Evolutionary conservation across 1,284 basidiomycete species (phyloP), one percentile per base, ranked within the genome.

Genomic region (Papiliotrema terrestris): DNA sequence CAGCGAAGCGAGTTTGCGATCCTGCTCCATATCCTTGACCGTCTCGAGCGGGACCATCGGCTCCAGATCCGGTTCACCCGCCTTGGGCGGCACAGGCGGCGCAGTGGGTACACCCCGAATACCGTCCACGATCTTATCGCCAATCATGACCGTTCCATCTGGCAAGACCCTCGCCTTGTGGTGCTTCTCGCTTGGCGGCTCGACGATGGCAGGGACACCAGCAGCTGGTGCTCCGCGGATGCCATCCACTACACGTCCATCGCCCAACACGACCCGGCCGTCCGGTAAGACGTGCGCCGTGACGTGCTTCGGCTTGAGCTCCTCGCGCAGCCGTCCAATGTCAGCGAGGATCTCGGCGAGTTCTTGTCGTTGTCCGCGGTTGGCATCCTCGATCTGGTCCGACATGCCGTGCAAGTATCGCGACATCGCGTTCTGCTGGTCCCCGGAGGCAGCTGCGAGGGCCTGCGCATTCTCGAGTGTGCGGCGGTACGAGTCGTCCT

Each of bases 381-480:
- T 58, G 39, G 66, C 67, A 37, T 68, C 61, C 37, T 66, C 66
- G 55, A 77, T 68, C 37, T 73, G 72, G 42, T 73, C 72, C 36
- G 66, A 68, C 61, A 77, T 68, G 22, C 70, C 68, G 44, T 75
- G 68, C 13, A 77, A 60, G 55, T 73, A 77, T 29, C 72, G 64
- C 8, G 70, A 69, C 60, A 77, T 75, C 51, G 73, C 71, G 51
- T 74, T 74, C 22, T 69, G 65, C 49, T 75, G 71, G 32, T 70
- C 59, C 47, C 71, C 73, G 62, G 72, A 71, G 44, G 72, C 72
- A 45, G 63, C 61, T n/a, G 70, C 69, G 13, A 75, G 47, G 15
- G 63, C 58, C 54, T 72, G 61, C 13, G 45, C 38, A 35, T 53
- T 47, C 25, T 47, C 45, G 15, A 53, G 15, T 9, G 45, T 48